Evolutionary conservation across 73 alveolate species (phyloP), one percentile per base, ranked within the genome.

Genomic region (Strombidium stylifer): DNA sequence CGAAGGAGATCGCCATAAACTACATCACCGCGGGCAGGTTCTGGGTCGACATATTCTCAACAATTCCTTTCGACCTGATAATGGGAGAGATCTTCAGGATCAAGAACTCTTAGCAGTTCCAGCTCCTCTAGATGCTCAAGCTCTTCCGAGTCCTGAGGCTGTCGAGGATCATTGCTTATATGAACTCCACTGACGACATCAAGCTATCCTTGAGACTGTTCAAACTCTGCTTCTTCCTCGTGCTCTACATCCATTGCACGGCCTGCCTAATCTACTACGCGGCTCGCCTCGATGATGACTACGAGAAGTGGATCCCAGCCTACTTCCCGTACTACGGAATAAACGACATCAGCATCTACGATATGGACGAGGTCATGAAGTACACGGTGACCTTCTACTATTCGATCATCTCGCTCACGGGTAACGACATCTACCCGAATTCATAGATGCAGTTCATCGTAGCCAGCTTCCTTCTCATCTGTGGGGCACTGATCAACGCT

Each of bases 1-100:
- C 74, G 50, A 64, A 62, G 23, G 27, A 31, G 24, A 85, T 88
- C 5, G 88, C 87, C 15, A 48, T 23, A 36, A 54, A 51, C 27
- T 88, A 88, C 58, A 19, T 88, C n/a, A n/a, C n/a, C 34, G 19
- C 25, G 27, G 62, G 65, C 4, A 37, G 60, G 19, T 60, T 60
- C 28, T n/a, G 28, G 2, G 42, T 60, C 14, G 74, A 60, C 25
- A 40, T 60, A 15, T 32, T 60, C 3, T 60, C 74, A 2, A 60
- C 61, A 23, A 48, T 60, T 1, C 74, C 74, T 11, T 60, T 60
- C 19, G 74, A 60, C 42, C 5, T 23, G 41, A 42, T 21, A 2
- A 11, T n/a, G n/a, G n/a, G n/a, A n/a, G n/a, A n/a, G n/a, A n/a
- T n/a, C n/a, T n/a, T n/a, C n/a, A n/a, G n/a, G n/a, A n/a, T n/a